Evolutionary conservation across 768 basidiomycete genomes (phyloP), one percentile per base, ranked within the genome.

Genomic region (Russula brevipes): DNA sequence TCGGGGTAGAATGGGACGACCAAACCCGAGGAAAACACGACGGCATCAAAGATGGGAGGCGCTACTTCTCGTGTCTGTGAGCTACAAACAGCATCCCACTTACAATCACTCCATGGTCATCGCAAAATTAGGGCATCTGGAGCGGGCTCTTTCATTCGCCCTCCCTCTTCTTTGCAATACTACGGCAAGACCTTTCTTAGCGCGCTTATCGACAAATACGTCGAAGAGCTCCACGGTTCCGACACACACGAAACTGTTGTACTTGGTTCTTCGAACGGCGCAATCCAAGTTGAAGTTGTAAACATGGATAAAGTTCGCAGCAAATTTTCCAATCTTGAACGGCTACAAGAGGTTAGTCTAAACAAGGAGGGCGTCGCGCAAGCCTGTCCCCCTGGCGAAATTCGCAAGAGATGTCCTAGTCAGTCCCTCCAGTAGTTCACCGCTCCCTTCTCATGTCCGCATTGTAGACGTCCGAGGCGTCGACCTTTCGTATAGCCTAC

Each of bases 1-100:
- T 94, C n/a, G 96, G 96, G n/a, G 82, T 98, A 52, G 96, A 98
- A 76, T 98, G 95, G 91, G 96, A 98, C 71, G 87, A 93, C 69
- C 81, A 86, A 19, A 63, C 72, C 8, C 83, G 94, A 60, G 96
- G 96, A 33, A 95, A 89, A 73, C 94, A 98, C 72, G 84, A 89
- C 68, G 96, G 96, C 6, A 72, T 79, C 66, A 90, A 92, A 71
- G 85, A 91, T 66, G 88, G 85, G 52, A 82, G 79, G 65, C 80
- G 78, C 45, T 94, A 96, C 74, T 98, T 98, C 73, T 70, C 76
- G 50, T 91, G 89, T 76, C 77, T 81, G 91, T 93, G 74, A 77
- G 84, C 66, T 33, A 31, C 19, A 30, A 55, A 39, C 52, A 7
- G 19, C 30, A 38, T 42, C 54, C 64, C 51, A 35, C 49, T 19